phyloP scores from a whole-genome alignment of 2,329 filamentous ascomycete genomes.

The Exserohilum turcica region DNA sequence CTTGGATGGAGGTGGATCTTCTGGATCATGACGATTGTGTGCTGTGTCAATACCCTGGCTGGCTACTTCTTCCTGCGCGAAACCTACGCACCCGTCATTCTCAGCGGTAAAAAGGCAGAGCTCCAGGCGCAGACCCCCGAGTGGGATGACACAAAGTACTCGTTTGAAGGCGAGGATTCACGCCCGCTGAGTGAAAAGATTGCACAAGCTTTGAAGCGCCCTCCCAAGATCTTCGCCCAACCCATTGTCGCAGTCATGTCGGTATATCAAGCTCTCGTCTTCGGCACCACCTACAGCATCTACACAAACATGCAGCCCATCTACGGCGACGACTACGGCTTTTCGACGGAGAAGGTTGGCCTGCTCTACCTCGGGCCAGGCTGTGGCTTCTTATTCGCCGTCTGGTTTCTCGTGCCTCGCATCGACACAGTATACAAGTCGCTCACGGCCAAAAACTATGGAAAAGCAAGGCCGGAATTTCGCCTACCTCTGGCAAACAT shows the following conservation, averaged over 20 bases:
- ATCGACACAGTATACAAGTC: conserved; percentile 57
- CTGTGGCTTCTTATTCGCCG: conserved; percentile 51
- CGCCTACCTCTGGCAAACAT: conserved; percentile 55
- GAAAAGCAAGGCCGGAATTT: conserved; percentile 51
- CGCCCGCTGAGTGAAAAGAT: conserved; percentile 48
- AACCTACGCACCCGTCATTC: conserved; percentile 52
- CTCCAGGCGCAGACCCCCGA: conserved; percentile 38
- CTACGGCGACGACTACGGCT: conserved; percentile 51
- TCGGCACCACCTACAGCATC: conserved; percentile 55
- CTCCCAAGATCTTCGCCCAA: conserved; percentile 51
- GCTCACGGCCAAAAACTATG: conserved; percentile 49
- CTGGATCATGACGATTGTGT: conserved; percentile 54
- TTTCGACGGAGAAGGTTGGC: conserved; percentile 54
- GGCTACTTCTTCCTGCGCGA: conserved; percentile 54
- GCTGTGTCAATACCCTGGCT: conserved; percentile 48
- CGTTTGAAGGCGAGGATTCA: conserved; percentile 51
- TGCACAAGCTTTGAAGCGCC: conserved; percentile 46
- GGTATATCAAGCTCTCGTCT: conserved; percentile 54
- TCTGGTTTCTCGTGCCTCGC: conserved; percentile 54
- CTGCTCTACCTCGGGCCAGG: conserved; percentile 54
- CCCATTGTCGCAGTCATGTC: conserved; percentile 55
- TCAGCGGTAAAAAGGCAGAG: conserved; percentile 42
- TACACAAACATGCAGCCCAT: conserved; percentile 57
- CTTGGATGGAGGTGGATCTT: conserved; percentile 57
- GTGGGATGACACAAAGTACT: conserved; percentile 43